Percentiles rank a stretch among this genome's conserved stretches.
Evolutionary conservation across 1,139 yeast genomes (phyloP).

Genomic region (Geotrichum aggregatum): DNA sequence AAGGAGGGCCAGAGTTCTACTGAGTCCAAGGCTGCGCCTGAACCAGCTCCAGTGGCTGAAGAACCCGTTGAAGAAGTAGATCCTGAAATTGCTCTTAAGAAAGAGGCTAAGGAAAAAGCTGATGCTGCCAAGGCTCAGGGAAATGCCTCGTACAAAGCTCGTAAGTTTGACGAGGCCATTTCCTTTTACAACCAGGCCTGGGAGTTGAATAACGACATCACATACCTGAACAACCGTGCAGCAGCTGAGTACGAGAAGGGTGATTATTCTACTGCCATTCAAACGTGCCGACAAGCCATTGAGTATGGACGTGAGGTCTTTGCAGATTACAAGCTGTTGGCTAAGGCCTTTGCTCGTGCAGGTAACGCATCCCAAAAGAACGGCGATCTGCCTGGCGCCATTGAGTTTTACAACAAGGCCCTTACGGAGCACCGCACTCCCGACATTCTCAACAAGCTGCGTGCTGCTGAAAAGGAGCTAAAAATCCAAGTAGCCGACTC

Average conservation of each 20-base stretch:
- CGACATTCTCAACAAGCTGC: slow-evolving; percentile 80
- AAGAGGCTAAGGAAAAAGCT: slow-evolving; percentile 75
- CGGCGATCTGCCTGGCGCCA: slow-evolving; percentile 69
- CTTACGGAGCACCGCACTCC: slow-evolving; percentile 97
- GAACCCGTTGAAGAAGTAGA: slow-evolving; percentile 31
- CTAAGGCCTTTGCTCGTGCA: slow-evolving; percentile 89
- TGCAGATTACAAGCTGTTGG: slow-evolving; percentile 87
- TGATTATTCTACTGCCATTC: slow-evolving; percentile 77
- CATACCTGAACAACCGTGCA: slow-evolving; percentile 91
- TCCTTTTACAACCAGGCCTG: slow-evolving; percentile 81
- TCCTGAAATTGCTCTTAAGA: slow-evolving; percentile 33
- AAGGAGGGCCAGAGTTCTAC: slow-evolving; percentile 22
- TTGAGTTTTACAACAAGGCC: slow-evolving; percentile 78
- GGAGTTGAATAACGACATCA: slow-evolving; percentile 76
- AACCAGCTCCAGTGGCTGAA: slow-evolving; percentile 36
- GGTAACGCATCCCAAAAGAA: slow-evolving; percentile 78
- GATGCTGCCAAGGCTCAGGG: slow-evolving; percentile 82
- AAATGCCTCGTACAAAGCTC: slow-evolving; percentile 77
- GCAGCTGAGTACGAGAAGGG: slow-evolving; percentile 98
- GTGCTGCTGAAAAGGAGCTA: slow-evolving; percentile 80
- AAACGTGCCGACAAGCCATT: slow-evolving; percentile 75
- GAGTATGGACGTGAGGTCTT: slow-evolving; percentile 85
- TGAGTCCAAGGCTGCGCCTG: slow-evolving; percentile 30
- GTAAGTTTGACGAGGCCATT: slow-evolving; percentile 91
- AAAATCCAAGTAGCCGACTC: slow-evolving; percentile 72